Evolutionary conservation across 73 alveolate genomes (phyloP).

Genomic region (Uronychia binucleata): DNA sequence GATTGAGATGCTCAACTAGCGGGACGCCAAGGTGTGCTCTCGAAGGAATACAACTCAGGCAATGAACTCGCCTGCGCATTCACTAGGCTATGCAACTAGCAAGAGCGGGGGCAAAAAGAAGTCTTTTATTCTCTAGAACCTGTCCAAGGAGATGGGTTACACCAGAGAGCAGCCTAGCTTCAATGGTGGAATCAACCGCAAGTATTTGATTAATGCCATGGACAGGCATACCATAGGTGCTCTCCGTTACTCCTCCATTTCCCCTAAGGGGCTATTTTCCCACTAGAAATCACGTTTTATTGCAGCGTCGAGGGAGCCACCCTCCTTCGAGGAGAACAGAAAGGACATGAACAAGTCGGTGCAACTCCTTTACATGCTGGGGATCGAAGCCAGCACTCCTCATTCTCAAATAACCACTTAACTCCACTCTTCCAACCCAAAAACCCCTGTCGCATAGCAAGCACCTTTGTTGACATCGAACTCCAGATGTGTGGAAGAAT

Average conservation of each 20-base stretch:
- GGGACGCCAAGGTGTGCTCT: background rate
- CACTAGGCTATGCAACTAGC: background rate
- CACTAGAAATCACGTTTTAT: background rate
- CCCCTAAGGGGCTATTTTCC: background rate
- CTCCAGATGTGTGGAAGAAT: background rate
- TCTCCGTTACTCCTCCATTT: background rate
- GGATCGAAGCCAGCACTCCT: background rate
- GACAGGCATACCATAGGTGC: background rate
- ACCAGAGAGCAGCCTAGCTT: background rate
- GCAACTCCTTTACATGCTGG: background rate
- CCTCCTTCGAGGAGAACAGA: background rate
- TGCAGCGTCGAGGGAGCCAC: background rate
- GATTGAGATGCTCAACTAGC: background rate
- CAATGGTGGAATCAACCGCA: background rate
- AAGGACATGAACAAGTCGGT: background rate
- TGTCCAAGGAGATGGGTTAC: background rate
- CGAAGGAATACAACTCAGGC: background rate
- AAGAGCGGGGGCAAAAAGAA: background rate
- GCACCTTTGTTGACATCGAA: background rate
- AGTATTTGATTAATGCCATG: background rate
- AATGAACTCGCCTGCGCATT: background rate
- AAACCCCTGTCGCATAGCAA: background rate
- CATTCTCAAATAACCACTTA: background rate
- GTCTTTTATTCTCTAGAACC: background rate
- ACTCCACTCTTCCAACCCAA: background rate